These are phyloP conservation scores for Ajuga chamaepitys DNA, from an alignment of 257 asterid species.

Conservation along the genomic window DNA sequence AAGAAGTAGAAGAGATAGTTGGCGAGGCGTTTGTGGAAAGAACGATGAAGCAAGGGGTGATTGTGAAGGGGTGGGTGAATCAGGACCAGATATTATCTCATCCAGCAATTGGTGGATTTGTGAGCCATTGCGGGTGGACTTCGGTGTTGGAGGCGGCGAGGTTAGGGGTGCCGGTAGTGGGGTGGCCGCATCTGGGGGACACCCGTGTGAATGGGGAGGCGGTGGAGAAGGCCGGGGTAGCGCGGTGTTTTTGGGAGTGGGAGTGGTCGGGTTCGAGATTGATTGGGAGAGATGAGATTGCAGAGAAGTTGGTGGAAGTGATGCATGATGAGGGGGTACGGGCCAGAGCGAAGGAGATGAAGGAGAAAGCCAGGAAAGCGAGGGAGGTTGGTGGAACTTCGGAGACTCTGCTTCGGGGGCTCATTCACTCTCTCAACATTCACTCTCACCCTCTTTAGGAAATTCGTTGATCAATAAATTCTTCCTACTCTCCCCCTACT, in stretches of 20 bases:
- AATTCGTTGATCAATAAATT: no score
- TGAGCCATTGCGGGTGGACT: conserved; percentile 46
- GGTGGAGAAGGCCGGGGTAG: conserved; percentile 29
- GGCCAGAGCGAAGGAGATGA: conserved; percentile 13
- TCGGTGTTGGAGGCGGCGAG: conserved; percentile 36
- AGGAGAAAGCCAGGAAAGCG: conserved; percentile 14
- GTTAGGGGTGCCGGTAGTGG: conserved; percentile 34
- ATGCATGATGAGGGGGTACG: conserved; percentile 15
- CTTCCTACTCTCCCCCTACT: no score
- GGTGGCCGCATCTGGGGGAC: conserved; percentile 44
- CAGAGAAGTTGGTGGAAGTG: conserved; percentile 14
- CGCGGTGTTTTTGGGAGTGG: conserved; percentile 33
- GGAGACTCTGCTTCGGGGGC: conserved; percentile 12
- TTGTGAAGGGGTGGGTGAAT: conserved; percentile 38
- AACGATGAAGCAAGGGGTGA: conserved; percentile 22
- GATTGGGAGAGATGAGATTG: conserved; percentile 25
- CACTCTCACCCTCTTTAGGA: no score
- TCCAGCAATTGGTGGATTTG: conserved; percentile 32
- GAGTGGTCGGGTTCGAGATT: conserved; percentile 11
- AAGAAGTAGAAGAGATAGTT: conserved; percentile 16
- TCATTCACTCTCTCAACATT: conserved; percentile 13
- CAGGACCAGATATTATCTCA: conserved; percentile 37
- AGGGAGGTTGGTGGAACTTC: conserved; percentile 21
- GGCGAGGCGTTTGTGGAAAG: conserved; percentile 25
- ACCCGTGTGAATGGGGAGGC: conserved; percentile 33